phyloP scores from a whole-genome alignment of 2,329 filamentous ascomycete species.

The Claviceps sp. region DNA sequence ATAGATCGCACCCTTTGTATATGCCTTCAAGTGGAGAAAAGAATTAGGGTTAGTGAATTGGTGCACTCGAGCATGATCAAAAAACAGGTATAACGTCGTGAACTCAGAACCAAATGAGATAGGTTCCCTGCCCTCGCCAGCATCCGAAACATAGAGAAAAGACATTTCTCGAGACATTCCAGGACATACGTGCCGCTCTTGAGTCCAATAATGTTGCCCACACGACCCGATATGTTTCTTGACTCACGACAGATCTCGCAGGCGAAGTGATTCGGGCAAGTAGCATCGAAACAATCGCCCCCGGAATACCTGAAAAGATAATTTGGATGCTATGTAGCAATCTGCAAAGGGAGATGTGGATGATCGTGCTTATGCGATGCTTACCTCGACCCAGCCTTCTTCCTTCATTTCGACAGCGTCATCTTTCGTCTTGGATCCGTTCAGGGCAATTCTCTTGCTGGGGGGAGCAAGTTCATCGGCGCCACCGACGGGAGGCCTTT shows the following conservation, averaged over 20 bases:
- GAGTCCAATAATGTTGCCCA: not conserved
- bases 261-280: slow-evolving; percentile 1
- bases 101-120: not conserved
- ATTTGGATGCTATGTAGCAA: slow-evolving; percentile 4
- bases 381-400: slow-evolving; percentile 52
- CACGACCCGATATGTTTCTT: not conserved
- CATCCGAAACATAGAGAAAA: not conserved
- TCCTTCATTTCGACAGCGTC: slow-evolving; percentile 43
- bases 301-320: slow-evolving; percentile 2
- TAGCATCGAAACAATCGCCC: not conserved
- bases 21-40: slow-evolving; percentile 15
- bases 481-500: slow-evolving; percentile 74
- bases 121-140: not conserved
- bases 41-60: not conserved
- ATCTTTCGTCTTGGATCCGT: slow-evolving; percentile 52
- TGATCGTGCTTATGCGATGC: slow-evolving; percentile 30
- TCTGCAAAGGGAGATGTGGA: slow-evolving; percentile 8
- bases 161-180: not conserved
- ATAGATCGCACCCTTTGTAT: slow-evolving; percentile 79
- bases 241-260: slow-evolving; percentile 1
- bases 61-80: not conserved
- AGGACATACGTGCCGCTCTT: not conserved
- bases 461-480: slow-evolving; percentile 76
- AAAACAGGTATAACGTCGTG: not conserved
- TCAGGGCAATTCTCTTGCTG: slow-evolving; percentile 82